A percentile compares a stretch with the other conserved stretches of the same genome.
Conservation (phyloP, 768 basidiomycete species). For the Mycena indigotica region DNA sequence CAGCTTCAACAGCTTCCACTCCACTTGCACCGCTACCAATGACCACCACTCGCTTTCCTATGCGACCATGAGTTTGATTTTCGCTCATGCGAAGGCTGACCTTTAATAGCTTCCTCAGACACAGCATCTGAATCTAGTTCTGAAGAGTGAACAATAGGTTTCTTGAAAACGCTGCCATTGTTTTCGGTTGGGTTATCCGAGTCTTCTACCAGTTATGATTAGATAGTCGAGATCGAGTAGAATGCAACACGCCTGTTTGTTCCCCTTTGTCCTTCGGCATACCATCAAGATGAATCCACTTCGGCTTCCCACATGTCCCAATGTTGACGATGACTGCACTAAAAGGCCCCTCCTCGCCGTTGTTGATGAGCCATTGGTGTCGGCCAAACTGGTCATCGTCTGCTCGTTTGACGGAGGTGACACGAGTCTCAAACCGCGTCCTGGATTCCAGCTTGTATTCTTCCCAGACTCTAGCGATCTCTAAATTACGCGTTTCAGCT, state of each 20-base stretch:
- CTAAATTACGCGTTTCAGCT: conserved; percentile 20
- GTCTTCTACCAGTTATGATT: neutral
- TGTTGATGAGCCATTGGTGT: conserved; percentile 50
- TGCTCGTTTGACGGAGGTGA: conserved; percentile 38
- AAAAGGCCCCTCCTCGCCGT: conserved; percentile 47
- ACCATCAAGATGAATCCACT: conserved; percentile 46
- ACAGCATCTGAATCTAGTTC: conserved; percentile 43
- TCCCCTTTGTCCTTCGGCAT: conserved; percentile 39
- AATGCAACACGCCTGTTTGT: neutral
- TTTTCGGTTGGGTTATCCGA: conserved; percentile 13
- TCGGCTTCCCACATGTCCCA: conserved; percentile 52
- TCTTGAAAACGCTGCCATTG: conserved; percentile 34
- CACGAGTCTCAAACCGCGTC: conserved; percentile 46
- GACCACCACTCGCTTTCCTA: conserved; percentile 46
- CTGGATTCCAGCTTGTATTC: conserved; percentile 49
- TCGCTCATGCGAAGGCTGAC: neutral
- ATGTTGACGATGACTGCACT: conserved; percentile 54
- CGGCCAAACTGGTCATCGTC: conserved; percentile 23
- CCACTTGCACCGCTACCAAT: conserved; percentile 55
- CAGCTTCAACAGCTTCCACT: conserved; percentile 36
- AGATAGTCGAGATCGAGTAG: neutral
- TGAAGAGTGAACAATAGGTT: conserved; percentile 49
- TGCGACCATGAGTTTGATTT: neutral
- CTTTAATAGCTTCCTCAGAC: conserved; percentile 25
- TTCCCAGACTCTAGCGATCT: conserved; percentile 47